A percentile compares a stretch with the other conserved stretches of the same genome.
Conservation (phyloP, 192 early-diverging fungal species). For the Podila clonocystis region DNA sequence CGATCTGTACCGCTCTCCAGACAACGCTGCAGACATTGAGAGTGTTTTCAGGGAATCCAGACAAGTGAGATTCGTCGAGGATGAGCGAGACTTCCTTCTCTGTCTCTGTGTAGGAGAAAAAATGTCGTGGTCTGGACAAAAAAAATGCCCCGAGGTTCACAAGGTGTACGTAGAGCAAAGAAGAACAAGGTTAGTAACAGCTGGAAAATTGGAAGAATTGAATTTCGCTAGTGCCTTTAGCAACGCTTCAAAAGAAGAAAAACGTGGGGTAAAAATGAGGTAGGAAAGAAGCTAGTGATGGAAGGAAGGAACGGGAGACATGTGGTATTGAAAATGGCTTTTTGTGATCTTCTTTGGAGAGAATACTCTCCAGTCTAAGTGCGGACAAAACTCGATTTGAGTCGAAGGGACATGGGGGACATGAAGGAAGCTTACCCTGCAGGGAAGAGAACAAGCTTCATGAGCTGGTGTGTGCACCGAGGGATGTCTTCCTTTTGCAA, state of each 20-base stretch:
- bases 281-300: background rate
- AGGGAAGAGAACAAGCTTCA: conserved; percentile 48
- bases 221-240: no score
- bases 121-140: conserved; percentile 34
- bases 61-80: conserved; percentile 40
- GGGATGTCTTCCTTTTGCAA: conserved; percentile 43
- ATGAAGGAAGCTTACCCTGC: conserved; percentile 24
- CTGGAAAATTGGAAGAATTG: no score
- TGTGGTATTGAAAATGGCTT: background rate
- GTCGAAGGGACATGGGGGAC: background rate
- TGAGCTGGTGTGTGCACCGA: conserved; percentile 48
- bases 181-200: background rate
- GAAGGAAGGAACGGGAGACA: background rate
- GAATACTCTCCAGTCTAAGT: background rate
- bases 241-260: no score
- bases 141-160: background rate
- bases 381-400: background rate
- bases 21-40: conserved; percentile 44
- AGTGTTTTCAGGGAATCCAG: conserved; percentile 36
- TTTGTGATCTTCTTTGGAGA: background rate
- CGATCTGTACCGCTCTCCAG: conserved; percentile 46
- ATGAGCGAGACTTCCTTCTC: conserved; percentile 48
- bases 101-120: conserved; percentile 48
- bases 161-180: background rate
- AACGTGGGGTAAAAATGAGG: background rate